Conservation (phyloP, 768 basidiomycete genomes). For the Psilocybe cubensis region DNA sequence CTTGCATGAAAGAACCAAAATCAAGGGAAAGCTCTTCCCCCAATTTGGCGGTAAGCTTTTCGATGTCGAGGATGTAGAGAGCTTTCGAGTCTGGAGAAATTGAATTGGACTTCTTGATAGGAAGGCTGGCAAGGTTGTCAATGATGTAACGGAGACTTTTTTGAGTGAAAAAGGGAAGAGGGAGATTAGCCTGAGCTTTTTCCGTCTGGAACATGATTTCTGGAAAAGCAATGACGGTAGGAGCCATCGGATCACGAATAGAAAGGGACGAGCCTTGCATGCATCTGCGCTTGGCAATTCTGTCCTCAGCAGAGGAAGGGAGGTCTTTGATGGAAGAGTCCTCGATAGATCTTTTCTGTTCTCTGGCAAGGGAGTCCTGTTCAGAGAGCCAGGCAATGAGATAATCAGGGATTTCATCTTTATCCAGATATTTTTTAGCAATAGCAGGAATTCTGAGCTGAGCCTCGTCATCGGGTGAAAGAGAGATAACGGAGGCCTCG, state of each 20-base stretch:
- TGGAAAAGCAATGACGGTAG: background rate
- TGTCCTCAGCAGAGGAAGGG: background rate
- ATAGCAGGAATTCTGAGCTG: background rate
- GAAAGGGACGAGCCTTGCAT: background rate
- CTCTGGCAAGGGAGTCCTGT: background rate
- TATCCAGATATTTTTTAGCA: constrained; percentile 12
- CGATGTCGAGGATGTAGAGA: background rate
- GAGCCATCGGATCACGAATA: background rate
- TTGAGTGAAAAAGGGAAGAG: background rate
- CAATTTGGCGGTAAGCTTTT: background rate
- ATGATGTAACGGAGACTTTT: background rate
- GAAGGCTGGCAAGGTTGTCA: background rate
- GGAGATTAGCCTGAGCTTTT: background rate
- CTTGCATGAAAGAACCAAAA: background rate
- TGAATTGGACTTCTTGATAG: background rate
- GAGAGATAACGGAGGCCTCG: constrained; percentile 12
- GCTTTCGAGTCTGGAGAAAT: background rate
- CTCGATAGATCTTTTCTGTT: background rate
- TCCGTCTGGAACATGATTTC: background rate
- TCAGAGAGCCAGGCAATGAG: constrained; percentile 25
- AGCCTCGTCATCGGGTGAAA: constrained; percentile 3
- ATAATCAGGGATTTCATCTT: constrained; percentile 21
- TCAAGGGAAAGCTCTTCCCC: background rate
- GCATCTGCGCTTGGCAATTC: background rate
- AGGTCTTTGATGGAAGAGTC: background rate